These are phyloP conservation scores for Globisporangium cylindrosporum DNA, from an alignment of 352 stramenopile genomes.

Conservation along the genomic window DNA sequence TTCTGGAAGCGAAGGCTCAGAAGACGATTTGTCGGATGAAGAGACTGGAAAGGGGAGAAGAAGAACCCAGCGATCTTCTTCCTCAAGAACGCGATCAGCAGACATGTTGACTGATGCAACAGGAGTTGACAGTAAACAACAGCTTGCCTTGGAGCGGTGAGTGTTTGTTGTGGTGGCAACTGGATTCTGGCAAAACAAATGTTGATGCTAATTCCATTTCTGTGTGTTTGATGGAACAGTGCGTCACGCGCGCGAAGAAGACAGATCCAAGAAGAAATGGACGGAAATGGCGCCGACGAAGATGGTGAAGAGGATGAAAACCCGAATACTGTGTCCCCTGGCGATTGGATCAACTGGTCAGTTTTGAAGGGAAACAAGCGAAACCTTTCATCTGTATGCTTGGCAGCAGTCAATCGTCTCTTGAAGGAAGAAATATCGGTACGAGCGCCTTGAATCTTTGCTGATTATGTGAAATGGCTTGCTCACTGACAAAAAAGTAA, in stretches of 20 bases:
- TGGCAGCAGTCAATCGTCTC: constrained; percentile 54
- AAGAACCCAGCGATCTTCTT: not conserved
- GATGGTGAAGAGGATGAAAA: constrained; percentile 33
- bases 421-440: constrained; percentile 78
- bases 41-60: constrained; percentile 14
- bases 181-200: not conserved
- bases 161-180: not conserved
- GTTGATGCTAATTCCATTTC: not conserved
- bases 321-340: constrained; percentile 2
- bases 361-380: constrained; percentile 37
- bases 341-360: constrained; percentile 76
- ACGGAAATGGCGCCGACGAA: constrained; percentile 41
- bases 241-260: constrained; percentile 64
- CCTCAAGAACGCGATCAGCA: constrained; percentile 13
- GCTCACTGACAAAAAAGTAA: not conserved
- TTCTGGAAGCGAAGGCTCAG: constrained; percentile 41
- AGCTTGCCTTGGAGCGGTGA: constrained; percentile 58
- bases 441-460: not conserved
- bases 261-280: constrained; percentile 35
- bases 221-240: constrained; percentile 26
- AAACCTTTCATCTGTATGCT: constrained; percentile 52
- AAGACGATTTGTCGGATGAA: constrained; percentile 25
- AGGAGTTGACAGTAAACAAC: constrained; percentile 20
- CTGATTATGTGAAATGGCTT: not conserved
- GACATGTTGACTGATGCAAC: constrained; percentile 2